phyloP scores from a whole-genome alignment of 2,329 filamentous ascomycete species.

The Fusarium coffeatum region DNA sequence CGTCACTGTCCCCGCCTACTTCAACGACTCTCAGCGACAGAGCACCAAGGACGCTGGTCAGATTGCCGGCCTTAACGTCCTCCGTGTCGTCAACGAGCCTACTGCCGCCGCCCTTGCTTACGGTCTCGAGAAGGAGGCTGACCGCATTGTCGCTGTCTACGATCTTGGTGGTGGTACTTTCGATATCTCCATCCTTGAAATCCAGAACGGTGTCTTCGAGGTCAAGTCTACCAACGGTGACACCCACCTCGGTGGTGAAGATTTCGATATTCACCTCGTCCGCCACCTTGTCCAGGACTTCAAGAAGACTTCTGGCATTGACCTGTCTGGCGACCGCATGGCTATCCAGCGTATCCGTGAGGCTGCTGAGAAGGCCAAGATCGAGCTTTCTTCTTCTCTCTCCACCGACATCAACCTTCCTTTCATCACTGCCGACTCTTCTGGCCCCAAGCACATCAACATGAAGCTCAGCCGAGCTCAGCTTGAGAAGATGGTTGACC shows the following conservation, averaged over 20 bases:
- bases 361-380: constrained; percentile 99
- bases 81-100: constrained; percentile 98
- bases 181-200: constrained; percentile 98
- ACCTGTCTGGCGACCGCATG: constrained; percentile 93
- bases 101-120: constrained; percentile 96
- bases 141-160: constrained; percentile 93
- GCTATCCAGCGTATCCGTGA: constrained; percentile 99
- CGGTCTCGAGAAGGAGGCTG: constrained; percentile 92
- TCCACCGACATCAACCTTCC: constrained; percentile 98
- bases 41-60: constrained; percentile 98
- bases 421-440: constrained; percentile 96
- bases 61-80: constrained; percentile 94
- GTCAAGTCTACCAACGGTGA: constrained; percentile 99
- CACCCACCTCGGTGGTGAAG: constrained; percentile 97
- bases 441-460: constrained; percentile 98
- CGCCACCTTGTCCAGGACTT: constrained; percentile 94
- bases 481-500: constrained; percentile 92
- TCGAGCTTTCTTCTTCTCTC: constrained; percentile 93
- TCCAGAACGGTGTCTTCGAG: constrained; percentile 97
- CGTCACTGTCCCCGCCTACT: constrained; percentile 96
- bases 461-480: constrained; percentile 91
- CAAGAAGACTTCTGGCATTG: constrained; percentile 94
- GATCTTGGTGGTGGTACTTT: constrained; percentile 99
- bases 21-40: constrained; percentile 98
- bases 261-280: constrained; percentile 95